These are phyloP conservation scores for Xerocomus subilludens DNA, from an alignment of 1,284 basidiomycete species.

Conservation along the genomic window DNA sequence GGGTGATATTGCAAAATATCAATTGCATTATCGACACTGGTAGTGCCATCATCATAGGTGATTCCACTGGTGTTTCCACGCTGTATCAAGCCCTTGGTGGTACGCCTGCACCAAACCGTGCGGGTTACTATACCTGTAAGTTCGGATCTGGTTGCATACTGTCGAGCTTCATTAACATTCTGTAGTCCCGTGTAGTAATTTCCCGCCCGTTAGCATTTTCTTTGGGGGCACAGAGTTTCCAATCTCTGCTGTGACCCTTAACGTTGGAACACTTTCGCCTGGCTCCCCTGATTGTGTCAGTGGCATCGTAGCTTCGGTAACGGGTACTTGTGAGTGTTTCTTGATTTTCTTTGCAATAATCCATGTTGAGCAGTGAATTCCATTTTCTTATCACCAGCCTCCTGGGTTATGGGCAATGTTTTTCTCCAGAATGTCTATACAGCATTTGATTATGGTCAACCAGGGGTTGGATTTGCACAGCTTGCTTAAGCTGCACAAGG, in stretches of 20 bases:
- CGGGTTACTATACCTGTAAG: conserved; percentile 33
- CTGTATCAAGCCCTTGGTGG: conserved; percentile 33
- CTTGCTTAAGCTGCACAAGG: conserved; percentile 31
- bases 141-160: not conserved
- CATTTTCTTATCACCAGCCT: conserved; percentile 7
- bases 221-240: conserved; percentile 57
- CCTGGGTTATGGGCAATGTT: conserved; percentile 27
- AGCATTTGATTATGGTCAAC: conserved; percentile 25
- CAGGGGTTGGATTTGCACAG: conserved; percentile 34
- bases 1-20: no score
- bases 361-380: not conserved
- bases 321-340: conserved; percentile 17
- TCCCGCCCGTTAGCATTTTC: conserved; percentile 56
- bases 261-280: conserved; percentile 49
- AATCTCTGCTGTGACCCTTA: conserved; percentile 54
- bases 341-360: not conserved
- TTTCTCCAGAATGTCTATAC: conserved; percentile 31
- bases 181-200: conserved; percentile 57
- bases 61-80: not conserved
- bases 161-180: conserved; percentile 27
- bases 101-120: not conserved
- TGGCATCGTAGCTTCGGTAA: conserved; percentile 14
- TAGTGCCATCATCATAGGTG: conserved; percentile 61
- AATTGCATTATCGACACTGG: conserved; percentile 59
- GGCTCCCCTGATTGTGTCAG: conserved; percentile 52